phyloP scores from a whole-genome alignment of 257 asterid genomes.

The Nicotiana tomentosiformis region DNA sequence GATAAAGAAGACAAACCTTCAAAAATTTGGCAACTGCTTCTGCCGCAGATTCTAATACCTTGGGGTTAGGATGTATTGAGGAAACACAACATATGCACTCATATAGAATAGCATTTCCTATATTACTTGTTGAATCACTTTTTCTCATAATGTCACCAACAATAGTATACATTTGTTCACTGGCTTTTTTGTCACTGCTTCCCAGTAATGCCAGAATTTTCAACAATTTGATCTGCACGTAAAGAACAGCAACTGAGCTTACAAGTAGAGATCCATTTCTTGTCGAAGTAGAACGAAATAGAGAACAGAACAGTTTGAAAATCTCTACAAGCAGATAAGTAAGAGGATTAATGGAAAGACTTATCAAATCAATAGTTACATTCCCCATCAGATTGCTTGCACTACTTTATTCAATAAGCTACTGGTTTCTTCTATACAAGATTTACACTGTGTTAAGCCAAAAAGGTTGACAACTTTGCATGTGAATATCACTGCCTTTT shows the following conservation, averaged over 20 bases:
- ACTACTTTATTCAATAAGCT: not conserved
- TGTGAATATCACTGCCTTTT: not conserved
- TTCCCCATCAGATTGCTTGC: not conserved
- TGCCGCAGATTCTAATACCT: constrained; percentile 85
- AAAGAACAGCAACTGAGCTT: not conserved
- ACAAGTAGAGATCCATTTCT: not conserved
- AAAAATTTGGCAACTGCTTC: constrained; percentile 81
- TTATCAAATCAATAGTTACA: not conserved
- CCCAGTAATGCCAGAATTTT: constrained; percentile 78
- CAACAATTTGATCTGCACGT: constrained; percentile 73
- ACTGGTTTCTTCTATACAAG: not conserved
- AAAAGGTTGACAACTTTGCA: not conserved
- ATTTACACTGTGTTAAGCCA: not conserved
- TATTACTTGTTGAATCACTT: constrained; percentile 77
- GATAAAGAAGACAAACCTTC: constrained; percentile 46
- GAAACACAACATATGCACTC: constrained; percentile 92
- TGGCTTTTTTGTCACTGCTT: constrained; percentile 83
- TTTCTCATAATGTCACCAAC: constrained; percentile 81
- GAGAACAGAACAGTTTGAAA: not conserved
- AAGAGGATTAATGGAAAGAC: not conserved
- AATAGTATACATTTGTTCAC: constrained; percentile 93
- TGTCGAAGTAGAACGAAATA: not conserved
- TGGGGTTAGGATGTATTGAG: constrained; percentile 79
- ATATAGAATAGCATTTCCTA: constrained; percentile 89
- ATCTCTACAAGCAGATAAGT: not conserved